Conservation (phyloP, 371 early-diverging fungal species). For the Vairimorpha ceranae region DNA sequence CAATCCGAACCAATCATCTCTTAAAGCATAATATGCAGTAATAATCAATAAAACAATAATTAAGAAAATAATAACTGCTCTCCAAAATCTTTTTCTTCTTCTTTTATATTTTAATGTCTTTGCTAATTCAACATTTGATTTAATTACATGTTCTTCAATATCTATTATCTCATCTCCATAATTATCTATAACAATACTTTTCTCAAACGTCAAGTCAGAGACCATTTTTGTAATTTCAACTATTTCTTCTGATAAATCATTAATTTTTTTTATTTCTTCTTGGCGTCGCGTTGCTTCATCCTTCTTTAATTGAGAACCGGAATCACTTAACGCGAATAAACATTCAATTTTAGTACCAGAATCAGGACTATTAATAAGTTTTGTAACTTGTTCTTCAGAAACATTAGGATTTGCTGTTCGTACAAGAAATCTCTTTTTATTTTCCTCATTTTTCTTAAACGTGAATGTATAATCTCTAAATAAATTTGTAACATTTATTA, state of each 20-base stretch:
- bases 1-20: not conserved
- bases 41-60: not conserved
- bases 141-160: not conserved
- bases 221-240: not conserved
- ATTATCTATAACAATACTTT: not conserved
- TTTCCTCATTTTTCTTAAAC: slow-evolving; percentile 1
- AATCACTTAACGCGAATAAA: not conserved
- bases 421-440: not conserved
- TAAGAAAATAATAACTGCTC: not conserved
- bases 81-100: not conserved
- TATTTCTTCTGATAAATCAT: not conserved
- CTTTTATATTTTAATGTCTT: slow-evolving; percentile 6
- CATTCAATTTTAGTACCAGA: not conserved
- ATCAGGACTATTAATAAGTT: not conserved
- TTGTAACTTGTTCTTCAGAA: not conserved
- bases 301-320: not conserved
- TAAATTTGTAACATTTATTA: not conserved
- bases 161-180: not conserved
- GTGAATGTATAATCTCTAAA: not conserved
- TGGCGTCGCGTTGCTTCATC: not conserved
- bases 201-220: not conserved
- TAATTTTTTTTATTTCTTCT: not conserved
- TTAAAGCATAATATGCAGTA: not conserved
- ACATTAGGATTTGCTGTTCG: not conserved
- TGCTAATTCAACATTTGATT: not conserved